phyloP scores from a whole-genome alignment of 1,139 yeast species.

The Arxiozyma telluris region DNA sequence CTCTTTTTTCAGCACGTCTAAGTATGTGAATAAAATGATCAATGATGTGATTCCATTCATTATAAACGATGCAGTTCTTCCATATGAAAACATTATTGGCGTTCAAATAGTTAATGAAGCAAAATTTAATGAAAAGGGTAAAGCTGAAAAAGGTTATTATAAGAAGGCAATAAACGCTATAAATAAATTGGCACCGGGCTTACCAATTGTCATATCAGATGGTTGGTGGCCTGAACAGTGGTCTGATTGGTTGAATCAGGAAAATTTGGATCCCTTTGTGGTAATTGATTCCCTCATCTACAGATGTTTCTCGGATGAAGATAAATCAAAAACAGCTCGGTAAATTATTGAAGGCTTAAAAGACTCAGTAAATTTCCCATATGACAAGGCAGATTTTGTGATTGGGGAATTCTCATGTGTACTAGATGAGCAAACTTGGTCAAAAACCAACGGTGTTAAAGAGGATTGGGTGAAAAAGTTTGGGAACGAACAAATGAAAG shows the following conservation, averaged over 20 bases:
- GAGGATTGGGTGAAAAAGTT: constrained; percentile 37
- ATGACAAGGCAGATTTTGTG: constrained; percentile 56
- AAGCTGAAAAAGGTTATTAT: constrained; percentile 53
- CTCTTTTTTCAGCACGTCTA: constrained; percentile 42
- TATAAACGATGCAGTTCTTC: constrained; percentile 53
- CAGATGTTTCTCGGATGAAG: constrained; percentile 73
- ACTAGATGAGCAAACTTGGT: constrained; percentile 68
- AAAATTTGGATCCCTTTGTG: constrained; percentile 43
- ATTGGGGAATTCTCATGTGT: constrained; percentile 93
- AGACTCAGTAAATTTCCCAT: constrained; percentile 41
- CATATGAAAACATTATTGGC: constrained; percentile 64
- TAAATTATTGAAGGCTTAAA: constrained; percentile 54
- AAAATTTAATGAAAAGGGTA: constrained; percentile 47
- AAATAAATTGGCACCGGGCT: constrained; percentile 42
- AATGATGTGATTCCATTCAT: constrained; percentile 48
- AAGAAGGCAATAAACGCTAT: constrained; percentile 57
- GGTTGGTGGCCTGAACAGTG: constrained; percentile 89
- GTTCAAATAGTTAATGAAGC: constrained; percentile 83
- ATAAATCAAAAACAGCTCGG: constrained; percentile 55
- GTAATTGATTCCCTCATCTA: constrained; percentile 80
- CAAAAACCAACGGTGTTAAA: constrained; percentile 33
- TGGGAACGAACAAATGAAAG: constrained; percentile 38
- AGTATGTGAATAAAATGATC: constrained; percentile 32
- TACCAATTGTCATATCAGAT: constrained; percentile 80
- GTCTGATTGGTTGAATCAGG: constrained; percentile 53